Base-by-base conservation (phyloP, 768 basidiomycete species). In the Termitomyces sp. region DNA sequence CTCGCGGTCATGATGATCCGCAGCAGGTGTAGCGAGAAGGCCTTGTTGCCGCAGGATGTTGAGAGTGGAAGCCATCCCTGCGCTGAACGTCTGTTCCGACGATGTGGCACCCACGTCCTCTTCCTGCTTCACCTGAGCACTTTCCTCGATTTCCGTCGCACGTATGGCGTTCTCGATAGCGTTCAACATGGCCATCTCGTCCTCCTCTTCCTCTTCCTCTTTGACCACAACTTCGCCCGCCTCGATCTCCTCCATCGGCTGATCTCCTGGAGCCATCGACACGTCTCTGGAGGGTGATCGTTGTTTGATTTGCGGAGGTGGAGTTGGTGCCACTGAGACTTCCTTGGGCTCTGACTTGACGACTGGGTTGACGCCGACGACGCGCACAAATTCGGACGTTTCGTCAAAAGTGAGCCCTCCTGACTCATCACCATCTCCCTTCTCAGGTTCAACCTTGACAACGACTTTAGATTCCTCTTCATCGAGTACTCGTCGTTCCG, bases 381-480 rank as follows among this genome's bases (percentile, higher is more conserved):
- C 88, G 18, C 95, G 87, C 44, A 98, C 92, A 65, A 99, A 99
- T 72, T 98, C 96, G 1, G 94, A 94, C 0, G 96, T 98, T 66
- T 98, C 96, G 69, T 98, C 96, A 64, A 99, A 94, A 0, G 90
- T 91, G 36, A 98, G 78, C 22, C 90, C 90, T 20, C 73, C 78
- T 18, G 74, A 79, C 24, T 79, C 83, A 5, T 67, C 77, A 1
- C 79, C 81, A 18, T 69, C 78, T 28, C 82, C 80, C 7, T 71
- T 72, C 16, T 75, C 75, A 16, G 62, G 68, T 35, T 68, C 70
- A n/a, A 81, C 55, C 50, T 67, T 66, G 28, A 63, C 44, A 9
- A 28, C 77, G 39, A 78, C 81, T 66, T 83, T 73, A 12, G 71
- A 70, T 13, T 72, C 71, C 8, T 78, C 78, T 52, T 83, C 84